Base-by-base conservation (phyloP, 306 rosid genomes). In the Canavalia gladiata region DNA sequence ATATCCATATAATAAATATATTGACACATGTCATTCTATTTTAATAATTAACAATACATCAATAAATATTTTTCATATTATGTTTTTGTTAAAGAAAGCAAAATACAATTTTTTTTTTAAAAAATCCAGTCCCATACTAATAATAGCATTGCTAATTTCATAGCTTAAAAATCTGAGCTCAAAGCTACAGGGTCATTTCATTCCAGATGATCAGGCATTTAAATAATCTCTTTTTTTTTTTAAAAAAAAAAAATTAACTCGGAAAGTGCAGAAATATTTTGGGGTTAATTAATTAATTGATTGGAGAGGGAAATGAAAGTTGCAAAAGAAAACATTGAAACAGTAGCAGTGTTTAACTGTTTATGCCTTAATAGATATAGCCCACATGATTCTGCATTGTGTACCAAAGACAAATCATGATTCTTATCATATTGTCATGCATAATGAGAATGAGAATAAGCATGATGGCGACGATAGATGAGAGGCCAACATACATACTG, bases 321-420 rank as follows among this genome's bases (percentile, higher is more conserved):
- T 4, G 29, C 58, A 12, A 67, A 58, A 47, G 57, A 65, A 59
- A 59, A 59, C 69, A 13, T 2, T 37, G 52, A 74, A 82, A 88
- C 84, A 84, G 77, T 30, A 73, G 59, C 7, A 73, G 59, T 8
- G 73, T 29, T 8, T 5, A 62, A 63, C 57, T 39, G 47, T 81
- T 62, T 33, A 62, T 73, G 75, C 68, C 80, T 74, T 74, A 81
- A 81, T 74, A 66, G 46, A 80, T 42, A 55, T 47, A 41, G 84
- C 68, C 63, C 75, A 46, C 84, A 88, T 84, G 55, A 87, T 91
- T 83, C 76, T 55, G 81, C 49, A 81, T 29, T 79, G 80, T 68
- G 84, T 80, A 79, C 77, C 78, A 55, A 84, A 84, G 81, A 67
- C 88, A 64, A 69, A 71, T 77, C n/a, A 81, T 81, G 52, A 77